Evolutionary conservation across 2,329 filamentous ascomycete species (phyloP).

Genomic region (Hymenoscyphus occultus): DNA sequence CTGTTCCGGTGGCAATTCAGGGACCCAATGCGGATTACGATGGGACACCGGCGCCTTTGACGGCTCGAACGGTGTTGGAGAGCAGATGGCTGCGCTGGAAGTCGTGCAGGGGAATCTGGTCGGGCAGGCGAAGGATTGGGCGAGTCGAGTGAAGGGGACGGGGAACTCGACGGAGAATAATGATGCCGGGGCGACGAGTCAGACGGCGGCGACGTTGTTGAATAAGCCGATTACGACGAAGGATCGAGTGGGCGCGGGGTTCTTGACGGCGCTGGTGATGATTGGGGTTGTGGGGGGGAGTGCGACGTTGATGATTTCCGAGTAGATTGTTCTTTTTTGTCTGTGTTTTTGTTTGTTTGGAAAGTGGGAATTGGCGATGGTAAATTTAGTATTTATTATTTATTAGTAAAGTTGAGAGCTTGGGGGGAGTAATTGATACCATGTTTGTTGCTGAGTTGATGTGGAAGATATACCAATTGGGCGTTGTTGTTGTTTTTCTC

Average conservation of each 20-base stretch:
- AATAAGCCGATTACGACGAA: conserved; percentile 32
- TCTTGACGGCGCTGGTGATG: conserved; percentile 38
- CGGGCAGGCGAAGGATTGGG: conserved; percentile 33
- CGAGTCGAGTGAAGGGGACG: conserved; percentile 40
- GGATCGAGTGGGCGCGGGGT: conserved; percentile 41
- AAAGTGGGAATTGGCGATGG: background rate
- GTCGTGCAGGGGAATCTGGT: conserved; percentile 48
- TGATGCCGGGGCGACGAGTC: conserved; percentile 20
- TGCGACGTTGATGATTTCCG: conserved; percentile 18
- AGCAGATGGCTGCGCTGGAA: conserved; percentile 69
- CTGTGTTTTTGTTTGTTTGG: background rate
- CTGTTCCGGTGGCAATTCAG: conserved; percentile 55
- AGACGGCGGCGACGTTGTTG: background rate
- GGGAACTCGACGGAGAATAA: conserved; percentile 39
- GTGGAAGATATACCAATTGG: background rate
- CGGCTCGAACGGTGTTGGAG: conserved; percentile 60
- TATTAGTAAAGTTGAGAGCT: background rate
- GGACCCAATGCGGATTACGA: conserved; percentile 57
- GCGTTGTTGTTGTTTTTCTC: background rate
- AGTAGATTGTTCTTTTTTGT: conserved; percentile 7
- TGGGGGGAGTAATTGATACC: conserved; percentile 5
- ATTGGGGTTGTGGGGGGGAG: conserved; percentile 18
- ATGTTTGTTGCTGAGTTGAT: background rate
- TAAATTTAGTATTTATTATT: background rate
- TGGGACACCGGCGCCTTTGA: conserved; percentile 55